Evolutionary conservation across 768 basidiomycete genomes (phyloP), one percentile per base, ranked within the genome.

Genomic region (Candolleomyces eurysporus): DNA sequence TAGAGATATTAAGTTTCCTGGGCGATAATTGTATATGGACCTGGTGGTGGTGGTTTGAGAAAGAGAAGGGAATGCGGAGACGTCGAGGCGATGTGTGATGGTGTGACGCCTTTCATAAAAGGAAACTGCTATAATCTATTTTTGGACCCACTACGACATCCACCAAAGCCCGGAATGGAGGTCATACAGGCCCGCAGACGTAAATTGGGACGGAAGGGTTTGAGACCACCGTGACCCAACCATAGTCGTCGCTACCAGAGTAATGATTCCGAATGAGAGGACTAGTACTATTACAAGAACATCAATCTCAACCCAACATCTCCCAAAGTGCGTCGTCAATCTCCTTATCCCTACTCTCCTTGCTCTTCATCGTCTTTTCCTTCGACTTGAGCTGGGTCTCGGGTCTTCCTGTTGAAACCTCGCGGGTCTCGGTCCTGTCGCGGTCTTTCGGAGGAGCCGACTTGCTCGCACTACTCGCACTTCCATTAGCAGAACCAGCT

Each of bases 241-340:
- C 36, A 36, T 5, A 36, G 36, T 11, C 36, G 36, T 36, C 36
- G 11, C 5, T 11, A 36, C 36, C 36, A 36, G 36, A 11, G 5
- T 36, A 36, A 36, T 36, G 36, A 36, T 36, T 36, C 36, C 36
- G 36, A 36, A 36, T 36, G 36, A 36, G 6, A 36, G 32, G 5
- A 9, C 32, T 32, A 32, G 36, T 36, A 36, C 2, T 36, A 36
- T 11, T 8, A 36, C 36, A 11, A 36, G 36, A 36, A 11, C 5
- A 11, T 36, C 6, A 36, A 6, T 36, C 11, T 36, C 36, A 36
- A 11, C 36, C 36, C 36, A 36, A 72, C 17, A 75, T 80, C 17
- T 84, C 86, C 68, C 88, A 72, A 48, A 89, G 72, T 31, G 82
- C 87, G 64, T 90, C 89, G 56, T 90, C 88, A 6, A 89, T 78